Conservation (phyloP, 257 asterid genomes). For the Solanum sejunctum region DNA sequence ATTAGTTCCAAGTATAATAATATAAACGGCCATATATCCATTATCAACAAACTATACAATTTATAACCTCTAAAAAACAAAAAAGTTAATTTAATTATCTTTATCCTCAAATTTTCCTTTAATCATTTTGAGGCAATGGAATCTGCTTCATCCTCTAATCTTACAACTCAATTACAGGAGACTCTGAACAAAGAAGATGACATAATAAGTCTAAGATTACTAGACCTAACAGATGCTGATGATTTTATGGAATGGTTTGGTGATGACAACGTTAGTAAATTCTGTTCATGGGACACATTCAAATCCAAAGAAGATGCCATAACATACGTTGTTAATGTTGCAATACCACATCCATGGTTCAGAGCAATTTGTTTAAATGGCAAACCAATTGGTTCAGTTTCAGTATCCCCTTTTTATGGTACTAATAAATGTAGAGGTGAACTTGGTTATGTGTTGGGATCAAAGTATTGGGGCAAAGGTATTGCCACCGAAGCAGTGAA, state of each 20-base stretch:
- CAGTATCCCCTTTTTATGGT: constrained; percentile 33
- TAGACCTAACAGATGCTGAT: constrained; percentile 48
- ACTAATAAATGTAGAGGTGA: constrained; percentile 48
- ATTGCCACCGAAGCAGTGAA: constrained; percentile 61
- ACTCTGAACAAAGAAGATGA: constrained; percentile 1
- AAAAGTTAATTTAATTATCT: neutral
- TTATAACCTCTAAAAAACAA: neutral
- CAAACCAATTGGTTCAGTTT: constrained; percentile 36
- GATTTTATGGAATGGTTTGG: constrained; percentile 40
- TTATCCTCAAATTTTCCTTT: neutral
- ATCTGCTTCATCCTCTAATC: neutral
- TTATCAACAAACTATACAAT: neutral
- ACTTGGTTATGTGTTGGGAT: constrained; percentile 51
- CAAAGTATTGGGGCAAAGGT: constrained; percentile 76
- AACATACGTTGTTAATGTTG: constrained; percentile 9
- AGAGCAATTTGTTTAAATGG: constrained; percentile 46
- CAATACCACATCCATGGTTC: constrained; percentile 42
- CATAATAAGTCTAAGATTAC: constrained; percentile 37
- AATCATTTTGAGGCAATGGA: neutral
- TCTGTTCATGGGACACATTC: constrained; percentile 53
- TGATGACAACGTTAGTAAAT: constrained; percentile 54
- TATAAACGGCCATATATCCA: neutral
- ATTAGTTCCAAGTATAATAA: neutral
- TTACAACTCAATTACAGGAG: neutral
- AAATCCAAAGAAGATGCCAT: constrained; percentile 42